Percentiles rank a stretch among this genome's conserved stretches.
These are phyloP conservation scores for Aspergillus calidoustus DNA, from an alignment of 2,329 filamentous ascomycete species.

Conservation along the genomic window DNA sequence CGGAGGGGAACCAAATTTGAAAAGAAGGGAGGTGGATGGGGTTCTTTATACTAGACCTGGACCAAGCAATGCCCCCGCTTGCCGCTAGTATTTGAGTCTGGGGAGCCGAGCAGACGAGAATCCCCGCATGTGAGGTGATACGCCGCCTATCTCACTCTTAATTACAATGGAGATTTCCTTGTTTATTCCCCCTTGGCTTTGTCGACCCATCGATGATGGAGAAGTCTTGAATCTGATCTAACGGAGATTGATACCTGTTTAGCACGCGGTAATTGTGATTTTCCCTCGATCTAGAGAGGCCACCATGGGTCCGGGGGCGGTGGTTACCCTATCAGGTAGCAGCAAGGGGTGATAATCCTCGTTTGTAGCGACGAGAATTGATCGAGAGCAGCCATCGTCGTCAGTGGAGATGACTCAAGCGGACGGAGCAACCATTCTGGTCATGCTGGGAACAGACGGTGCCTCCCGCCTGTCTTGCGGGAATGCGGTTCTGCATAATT, in stretches of 20 bases:
- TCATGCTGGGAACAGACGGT: neutral
- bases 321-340: slow-evolving; percentile 3
- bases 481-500: slow-evolving; percentile 11
- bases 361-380: slow-evolving; percentile 10
- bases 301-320: slow-evolving; percentile 4
- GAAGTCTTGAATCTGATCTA: slow-evolving; percentile 6
- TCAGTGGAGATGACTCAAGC: slow-evolving; percentile 17
- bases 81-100: slow-evolving; percentile 12
- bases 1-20: slow-evolving; percentile 13
- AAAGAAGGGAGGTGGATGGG: slow-evolving; percentile 16
- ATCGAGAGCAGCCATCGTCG: slow-evolving; percentile 17
- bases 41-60: slow-evolving; percentile 25
- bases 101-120: slow-evolving; percentile 20
- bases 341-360: slow-evolving; percentile 16
- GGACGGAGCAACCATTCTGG: neutral
- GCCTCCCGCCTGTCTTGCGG: slow-evolving; percentile 11
- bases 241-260: slow-evolving; percentile 22
- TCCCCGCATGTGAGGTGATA: slow-evolving; percentile 28
- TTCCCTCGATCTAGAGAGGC: slow-evolving; percentile 11
- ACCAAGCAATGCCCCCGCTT: slow-evolving; percentile 15
- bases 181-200: slow-evolving; percentile 16
- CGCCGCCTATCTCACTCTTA: slow-evolving; percentile 6
- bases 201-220: slow-evolving; percentile 14
- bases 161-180: slow-evolving; percentile 6
- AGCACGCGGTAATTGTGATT: slow-evolving; percentile 1